phyloP scores from a whole-genome alignment of 768 basidiomycete genomes.

The Pleurotus djamor region DNA sequence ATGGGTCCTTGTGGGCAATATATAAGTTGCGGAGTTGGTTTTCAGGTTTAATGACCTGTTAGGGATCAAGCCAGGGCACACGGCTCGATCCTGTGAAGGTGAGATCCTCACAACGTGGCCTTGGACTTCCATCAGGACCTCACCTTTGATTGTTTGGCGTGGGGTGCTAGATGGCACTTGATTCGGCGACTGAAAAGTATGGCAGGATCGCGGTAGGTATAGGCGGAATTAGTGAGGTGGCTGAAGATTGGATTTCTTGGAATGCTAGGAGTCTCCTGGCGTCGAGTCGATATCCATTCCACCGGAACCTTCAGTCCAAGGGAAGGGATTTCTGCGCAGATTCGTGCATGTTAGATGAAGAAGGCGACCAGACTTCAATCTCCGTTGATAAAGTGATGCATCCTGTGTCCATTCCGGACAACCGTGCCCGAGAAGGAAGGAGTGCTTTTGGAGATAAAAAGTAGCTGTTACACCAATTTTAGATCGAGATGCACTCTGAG shows the following conservation, averaged over 20 bases:
- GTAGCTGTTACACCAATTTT: no score
- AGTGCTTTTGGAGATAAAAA: no score
- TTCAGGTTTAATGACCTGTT: background rate
- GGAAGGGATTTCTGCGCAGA: background rate
- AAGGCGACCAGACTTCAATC: constrained; percentile 1
- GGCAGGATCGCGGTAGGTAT: background rate
- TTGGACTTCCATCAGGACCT: no score
- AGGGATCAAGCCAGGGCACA: constrained; percentile 5
- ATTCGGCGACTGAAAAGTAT: constrained; percentile 4
- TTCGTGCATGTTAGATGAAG: background rate
- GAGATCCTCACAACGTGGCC: constrained; percentile 5
- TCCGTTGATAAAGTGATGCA: background rate
- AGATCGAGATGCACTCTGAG: no score
- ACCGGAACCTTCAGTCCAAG: background rate
- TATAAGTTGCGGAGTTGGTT: constrained; percentile 3
- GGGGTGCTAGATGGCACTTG: background rate
- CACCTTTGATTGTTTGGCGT: background rate
- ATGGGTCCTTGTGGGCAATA: constrained; percentile 6
- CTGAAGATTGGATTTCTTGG: background rate
- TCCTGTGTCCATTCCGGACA: no score
- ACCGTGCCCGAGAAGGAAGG: no score
- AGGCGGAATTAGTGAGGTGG: background rate
- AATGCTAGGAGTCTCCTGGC: background rate
- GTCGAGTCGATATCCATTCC: background rate
- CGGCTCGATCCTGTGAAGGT: background rate